Conservation (phyloP, 2,329 filamentous ascomycete genomes). For the Claviceps pusilla region DNA sequence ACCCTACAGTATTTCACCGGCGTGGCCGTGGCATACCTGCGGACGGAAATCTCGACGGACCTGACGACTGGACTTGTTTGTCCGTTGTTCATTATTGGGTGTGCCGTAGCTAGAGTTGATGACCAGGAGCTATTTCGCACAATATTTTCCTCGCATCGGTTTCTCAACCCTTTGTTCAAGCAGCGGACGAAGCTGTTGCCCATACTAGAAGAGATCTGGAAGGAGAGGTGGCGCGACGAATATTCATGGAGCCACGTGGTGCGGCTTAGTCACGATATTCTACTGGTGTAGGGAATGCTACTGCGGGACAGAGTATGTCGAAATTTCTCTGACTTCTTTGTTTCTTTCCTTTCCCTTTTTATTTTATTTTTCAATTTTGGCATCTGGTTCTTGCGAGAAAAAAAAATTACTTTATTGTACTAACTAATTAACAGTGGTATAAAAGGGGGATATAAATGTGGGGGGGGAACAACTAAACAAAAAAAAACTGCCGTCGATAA, state of each 20-base stretch:
- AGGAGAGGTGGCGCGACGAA: not conserved
- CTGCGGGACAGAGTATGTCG: not conserved
- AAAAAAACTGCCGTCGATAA: not conserved
- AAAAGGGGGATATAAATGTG: not conserved
- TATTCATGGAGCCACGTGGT: not conserved
- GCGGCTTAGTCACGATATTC: not conserved
- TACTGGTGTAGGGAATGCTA: not conserved
- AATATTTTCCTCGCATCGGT: not conserved
- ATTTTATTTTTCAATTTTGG: no score
- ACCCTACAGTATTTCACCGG: not conserved
- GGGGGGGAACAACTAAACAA: not conserved
- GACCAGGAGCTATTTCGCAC: not conserved
- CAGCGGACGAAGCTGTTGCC: not conserved
- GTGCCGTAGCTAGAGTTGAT: not conserved
- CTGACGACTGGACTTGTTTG: not conserved
- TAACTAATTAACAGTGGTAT: not conserved
- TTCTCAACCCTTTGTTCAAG: not conserved
- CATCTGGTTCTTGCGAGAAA: not conserved
- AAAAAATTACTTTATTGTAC: no score
- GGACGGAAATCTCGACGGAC: not conserved
- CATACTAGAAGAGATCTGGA: not conserved
- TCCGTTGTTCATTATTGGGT: not conserved
- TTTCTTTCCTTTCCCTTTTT: not conserved
- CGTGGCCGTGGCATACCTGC: not conserved
- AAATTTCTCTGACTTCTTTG: not conserved